Evolutionary conservation across 2,329 filamentous ascomycete species (phyloP).

Genomic region (Colletotrichum musicola): DNA sequence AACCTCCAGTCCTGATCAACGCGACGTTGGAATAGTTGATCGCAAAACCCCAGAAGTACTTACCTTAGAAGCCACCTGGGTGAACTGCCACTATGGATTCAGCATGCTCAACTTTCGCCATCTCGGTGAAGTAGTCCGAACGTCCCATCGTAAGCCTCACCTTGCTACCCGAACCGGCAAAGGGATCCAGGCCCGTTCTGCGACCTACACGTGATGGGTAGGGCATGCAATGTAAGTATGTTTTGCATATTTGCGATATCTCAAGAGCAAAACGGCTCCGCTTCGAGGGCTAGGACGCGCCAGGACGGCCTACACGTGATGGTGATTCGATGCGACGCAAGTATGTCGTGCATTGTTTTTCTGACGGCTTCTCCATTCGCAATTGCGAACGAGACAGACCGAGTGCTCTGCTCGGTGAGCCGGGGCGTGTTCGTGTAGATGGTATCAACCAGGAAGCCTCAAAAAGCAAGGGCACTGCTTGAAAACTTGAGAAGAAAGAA

Average conservation of each 20-base stretch:
- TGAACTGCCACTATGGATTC: no score
- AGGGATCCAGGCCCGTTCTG: conserved; percentile 30
- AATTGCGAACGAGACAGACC: not conserved
- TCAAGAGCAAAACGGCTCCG: conserved; percentile 30
- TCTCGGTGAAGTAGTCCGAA: conserved; percentile 11
- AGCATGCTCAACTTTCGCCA: not conserved
- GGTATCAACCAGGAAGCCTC: not conserved
- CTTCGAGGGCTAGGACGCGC: conserved; percentile 4
- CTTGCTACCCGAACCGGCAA: conserved; percentile 24
- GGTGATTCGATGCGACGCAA: conserved; percentile 23
- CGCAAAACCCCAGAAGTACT: no score
- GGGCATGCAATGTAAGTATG: conserved; percentile 36
- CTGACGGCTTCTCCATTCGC: conserved; percentile 2
- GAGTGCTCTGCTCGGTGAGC: not conserved
- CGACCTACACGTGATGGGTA: conserved; percentile 36
- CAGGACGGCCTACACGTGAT: conserved; percentile 33
- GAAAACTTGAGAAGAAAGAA: not conserved
- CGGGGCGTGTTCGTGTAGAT: not conserved
- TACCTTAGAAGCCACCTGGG: no score
- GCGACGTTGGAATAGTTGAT: no score
- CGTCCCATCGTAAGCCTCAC: conserved; percentile 19
- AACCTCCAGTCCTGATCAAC: no score
- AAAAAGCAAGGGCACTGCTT: not conserved
- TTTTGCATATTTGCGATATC: conserved; percentile 39
- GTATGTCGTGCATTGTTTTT: conserved; percentile 32